phyloP scores from a whole-genome alignment of 352 stramenopile species.

The Pythium pyrilobum region DNA sequence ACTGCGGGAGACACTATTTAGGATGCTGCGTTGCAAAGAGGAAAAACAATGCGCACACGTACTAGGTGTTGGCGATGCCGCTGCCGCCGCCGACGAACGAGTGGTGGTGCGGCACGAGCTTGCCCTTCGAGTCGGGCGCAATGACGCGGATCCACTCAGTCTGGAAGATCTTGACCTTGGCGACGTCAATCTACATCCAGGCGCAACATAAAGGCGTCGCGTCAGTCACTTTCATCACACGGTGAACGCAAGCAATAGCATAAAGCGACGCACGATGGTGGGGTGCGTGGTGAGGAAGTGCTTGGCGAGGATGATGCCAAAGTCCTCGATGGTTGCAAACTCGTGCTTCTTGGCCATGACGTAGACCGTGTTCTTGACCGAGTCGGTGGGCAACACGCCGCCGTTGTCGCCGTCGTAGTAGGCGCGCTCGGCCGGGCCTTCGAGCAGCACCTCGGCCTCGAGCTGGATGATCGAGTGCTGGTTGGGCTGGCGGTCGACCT shows the following conservation, averaged over 20 bases:
- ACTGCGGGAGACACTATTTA: slow-evolving; percentile 16
- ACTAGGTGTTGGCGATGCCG: slow-evolving; percentile 57
- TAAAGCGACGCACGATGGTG: slow-evolving; percentile 37
- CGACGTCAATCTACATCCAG: slow-evolving; percentile 43
- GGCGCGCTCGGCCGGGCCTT: slow-evolving; percentile 66
- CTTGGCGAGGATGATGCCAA: slow-evolving; percentile 80
- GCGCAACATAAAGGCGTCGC: not conserved
- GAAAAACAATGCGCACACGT: slow-evolving; percentile 16
- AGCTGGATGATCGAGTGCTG: slow-evolving; percentile 80
- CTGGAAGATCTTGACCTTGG: slow-evolving; percentile 74
- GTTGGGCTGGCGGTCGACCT: slow-evolving; percentile 71
- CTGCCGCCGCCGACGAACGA: slow-evolving; percentile 61
- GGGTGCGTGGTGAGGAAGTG: slow-evolving; percentile 85
- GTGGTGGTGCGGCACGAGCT: slow-evolving; percentile 59
- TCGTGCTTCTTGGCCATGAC: slow-evolving; percentile 84
- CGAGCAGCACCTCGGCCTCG: slow-evolving; percentile 77
- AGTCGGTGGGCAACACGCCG: slow-evolving; percentile 83
- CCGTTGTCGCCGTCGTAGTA: slow-evolving; percentile 87
- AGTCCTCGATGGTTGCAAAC: slow-evolving; percentile 85
- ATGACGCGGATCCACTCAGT: slow-evolving; percentile 66
- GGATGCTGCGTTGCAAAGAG: not conserved
- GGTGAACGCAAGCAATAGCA: too few species aligned
- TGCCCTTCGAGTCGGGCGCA: slow-evolving; percentile 46
- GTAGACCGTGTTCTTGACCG: slow-evolving; percentile 90
- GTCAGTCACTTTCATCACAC: not conserved